Percentiles rank a stretch among this genome's conserved stretches.
phyloP scores from a whole-genome alignment of 2,329 filamentous ascomycete species.

The Cladosporium sp. region DNA sequence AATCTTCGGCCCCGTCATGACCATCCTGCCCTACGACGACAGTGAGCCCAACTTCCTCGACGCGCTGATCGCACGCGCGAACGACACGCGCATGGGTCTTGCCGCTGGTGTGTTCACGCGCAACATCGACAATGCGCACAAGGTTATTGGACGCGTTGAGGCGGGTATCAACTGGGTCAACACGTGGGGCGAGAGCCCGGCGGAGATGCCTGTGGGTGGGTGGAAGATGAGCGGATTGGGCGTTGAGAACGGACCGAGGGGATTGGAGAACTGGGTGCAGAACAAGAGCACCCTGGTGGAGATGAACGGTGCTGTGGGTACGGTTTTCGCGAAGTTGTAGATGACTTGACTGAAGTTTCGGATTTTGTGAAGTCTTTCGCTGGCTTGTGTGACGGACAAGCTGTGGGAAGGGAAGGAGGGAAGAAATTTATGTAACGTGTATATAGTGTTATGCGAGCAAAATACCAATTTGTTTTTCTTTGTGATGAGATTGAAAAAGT shows the following conservation, averaged over 20 bases:
- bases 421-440: not conserved
- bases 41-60: constrained; percentile 53
- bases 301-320: constrained; percentile 70
- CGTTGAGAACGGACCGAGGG: constrained; percentile 80
- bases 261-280: constrained; percentile 77
- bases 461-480: constrained; percentile 1
- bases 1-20: constrained; percentile 88
- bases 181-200: constrained; percentile 88
- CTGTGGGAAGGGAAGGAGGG: not conserved
- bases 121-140: constrained; percentile 72
- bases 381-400: not conserved
- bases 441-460: not conserved
- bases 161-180: constrained; percentile 92
- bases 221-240: constrained; percentile 91
- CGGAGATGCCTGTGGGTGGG: constrained; percentile 89
- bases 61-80: constrained; percentile 71
- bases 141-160: constrained; percentile 69
- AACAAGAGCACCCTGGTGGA: constrained; percentile 90
- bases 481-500: not conserved
- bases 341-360: not conserved
- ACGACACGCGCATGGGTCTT: constrained; percentile 74
- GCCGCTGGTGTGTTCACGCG: constrained; percentile 82
- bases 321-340: constrained; percentile 58
- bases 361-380: not conserved
- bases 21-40: constrained; percentile 69